Conservation (phyloP, 352 stramenopile genomes). For the Pythium rhizo-oryzae region DNA sequence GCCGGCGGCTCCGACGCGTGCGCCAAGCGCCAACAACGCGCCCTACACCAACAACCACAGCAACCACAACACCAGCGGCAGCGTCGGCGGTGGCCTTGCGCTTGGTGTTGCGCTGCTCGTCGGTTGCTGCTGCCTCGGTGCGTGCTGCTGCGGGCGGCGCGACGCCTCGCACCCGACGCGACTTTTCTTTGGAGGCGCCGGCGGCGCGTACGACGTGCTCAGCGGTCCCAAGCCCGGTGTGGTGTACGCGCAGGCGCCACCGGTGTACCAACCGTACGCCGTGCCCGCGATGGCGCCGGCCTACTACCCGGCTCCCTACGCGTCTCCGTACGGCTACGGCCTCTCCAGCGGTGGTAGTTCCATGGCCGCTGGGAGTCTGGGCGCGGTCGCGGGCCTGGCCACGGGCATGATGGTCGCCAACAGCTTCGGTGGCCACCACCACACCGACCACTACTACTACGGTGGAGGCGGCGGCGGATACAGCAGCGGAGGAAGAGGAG, state of each 20-base stretch:
- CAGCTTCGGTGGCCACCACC: conserved; percentile 12
- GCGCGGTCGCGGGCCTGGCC: conserved; percentile 10
- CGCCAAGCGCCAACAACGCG: background rate
- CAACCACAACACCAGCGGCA: background rate
- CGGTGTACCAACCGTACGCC: conserved; percentile 6
- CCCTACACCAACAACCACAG: background rate
- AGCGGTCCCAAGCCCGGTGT: background rate
- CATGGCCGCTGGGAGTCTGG: conserved; percentile 2
- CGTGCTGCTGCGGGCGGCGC: conserved; percentile 8
- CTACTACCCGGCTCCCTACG: conserved; percentile 6
- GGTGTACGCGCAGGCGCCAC: conserved; percentile 10
- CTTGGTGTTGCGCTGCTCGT: background rate
- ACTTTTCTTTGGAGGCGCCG: conserved; percentile 8
- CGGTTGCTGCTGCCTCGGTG: background rate
- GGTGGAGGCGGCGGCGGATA: conserved; percentile 1
- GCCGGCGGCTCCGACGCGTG: conserved; percentile 3
- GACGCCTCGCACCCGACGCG: conserved; percentile 1
- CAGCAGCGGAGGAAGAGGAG: background rate
- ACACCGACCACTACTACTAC: background rate
- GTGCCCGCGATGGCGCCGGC: conserved; percentile 11
- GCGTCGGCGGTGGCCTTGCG: background rate
- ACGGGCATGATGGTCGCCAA: conserved; percentile 21
- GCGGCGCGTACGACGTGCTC: conserved; percentile 13
- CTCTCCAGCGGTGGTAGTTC: conserved; percentile 2
- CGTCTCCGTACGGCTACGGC: conserved; percentile 13